Evolutionary conservation across 2,329 filamentous ascomycete genomes (phyloP).

Genomic region (Calonectria hawksworthii): DNA sequence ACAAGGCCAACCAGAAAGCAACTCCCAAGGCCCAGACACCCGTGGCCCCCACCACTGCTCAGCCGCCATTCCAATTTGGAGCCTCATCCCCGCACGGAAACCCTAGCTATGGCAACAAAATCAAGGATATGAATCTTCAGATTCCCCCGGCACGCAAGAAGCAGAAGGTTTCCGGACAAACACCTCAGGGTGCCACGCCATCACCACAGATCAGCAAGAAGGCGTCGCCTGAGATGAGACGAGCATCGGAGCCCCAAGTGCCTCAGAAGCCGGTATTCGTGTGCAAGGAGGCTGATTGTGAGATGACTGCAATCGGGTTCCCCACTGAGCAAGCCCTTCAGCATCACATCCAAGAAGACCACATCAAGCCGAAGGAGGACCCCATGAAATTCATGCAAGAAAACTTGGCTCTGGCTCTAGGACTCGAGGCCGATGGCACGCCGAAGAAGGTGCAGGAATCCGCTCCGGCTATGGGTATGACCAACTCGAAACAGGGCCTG

Average conservation of each 20-base stretch:
- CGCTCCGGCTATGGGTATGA: slow-evolving; percentile 56
- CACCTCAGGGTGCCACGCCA: slow-evolving; percentile 56
- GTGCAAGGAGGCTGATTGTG: slow-evolving; percentile 70
- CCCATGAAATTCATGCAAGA: slow-evolving; percentile 68
- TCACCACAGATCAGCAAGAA: slow-evolving; percentile 65
- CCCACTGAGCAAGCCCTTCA: slow-evolving; percentile 67
- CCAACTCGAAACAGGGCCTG: slow-evolving; percentile 63
- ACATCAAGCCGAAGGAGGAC: slow-evolving; percentile 68
- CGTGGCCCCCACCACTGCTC: slow-evolving; percentile 69
- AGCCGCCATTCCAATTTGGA: slow-evolving; percentile 70
- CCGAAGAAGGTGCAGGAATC: slow-evolving; percentile 50
- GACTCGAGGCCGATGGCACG: slow-evolving; percentile 66
- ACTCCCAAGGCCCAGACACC: slow-evolving; percentile 65
- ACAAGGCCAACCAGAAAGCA: slow-evolving; percentile 58
- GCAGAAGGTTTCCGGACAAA: slow-evolving; percentile 60
- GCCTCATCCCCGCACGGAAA: slow-evolving; percentile 71
- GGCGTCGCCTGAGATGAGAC: slow-evolving; percentile 60
- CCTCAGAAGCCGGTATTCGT: slow-evolving; percentile 59
- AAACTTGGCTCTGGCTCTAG: slow-evolving; percentile 62
- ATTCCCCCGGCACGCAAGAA: slow-evolving; percentile 72
- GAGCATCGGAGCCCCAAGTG: slow-evolving; percentile 46
- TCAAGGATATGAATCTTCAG: slow-evolving; percentile 68
- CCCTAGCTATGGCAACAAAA: slow-evolving; percentile 67
- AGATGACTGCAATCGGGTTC: slow-evolving; percentile 64
- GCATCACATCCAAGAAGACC: slow-evolving; percentile 70